Base-by-base conservation (phyloP, 2,329 filamentous ascomycete genomes). In the Fusarium robinianum region DNA sequence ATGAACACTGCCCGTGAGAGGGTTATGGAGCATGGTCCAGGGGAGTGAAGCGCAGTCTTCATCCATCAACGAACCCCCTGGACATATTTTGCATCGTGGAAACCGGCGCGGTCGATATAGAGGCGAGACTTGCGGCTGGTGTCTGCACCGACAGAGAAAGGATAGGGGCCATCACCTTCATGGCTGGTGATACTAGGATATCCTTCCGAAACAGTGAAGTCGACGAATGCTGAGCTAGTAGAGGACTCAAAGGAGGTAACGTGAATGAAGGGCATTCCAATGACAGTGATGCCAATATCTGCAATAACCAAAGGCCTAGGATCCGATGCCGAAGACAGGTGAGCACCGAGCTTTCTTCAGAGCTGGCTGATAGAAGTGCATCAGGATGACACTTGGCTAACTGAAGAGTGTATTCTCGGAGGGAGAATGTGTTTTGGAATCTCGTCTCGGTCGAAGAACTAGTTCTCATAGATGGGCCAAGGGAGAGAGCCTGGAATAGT, bases 121-220 rank as follows among this genome's bases (percentile, higher is more conserved):
- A 34, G 24, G 6, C 18, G 18, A 6, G 18, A n/a, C 16, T 39
- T 30, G 5, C 30, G 19, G 21, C 15, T 35, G 29, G 18, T 39
- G 9, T 35, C 36, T 19, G 30, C 24, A 14, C 25, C 16, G 12
- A 31, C 25, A 12, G 36, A 35, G 17, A 35, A 25, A 24, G 30
- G 36, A 16, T 31, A 26, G 4, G 23, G 24, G 10, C 30, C 19
- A 10, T 31, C 37, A 8, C 25, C 24, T 8, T 35, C 35, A 8
- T 18, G 10, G 9, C 23, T 24, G 19, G 9, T 25, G 10, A 35
- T 26, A 6, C 31, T 16, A 17, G 25, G 36, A 15, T 30, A 35
- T 19, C 31, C 31, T 26, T 41, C 30, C 15, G 19, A 26, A 7
- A 34, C 24, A 11, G 31, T 8, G 21, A 22, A 43, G 21, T 37